These are phyloP conservation scores for Tulasnella sp. DNA, from an alignment of 768 basidiomycete genomes.

Conservation along the genomic window DNA sequence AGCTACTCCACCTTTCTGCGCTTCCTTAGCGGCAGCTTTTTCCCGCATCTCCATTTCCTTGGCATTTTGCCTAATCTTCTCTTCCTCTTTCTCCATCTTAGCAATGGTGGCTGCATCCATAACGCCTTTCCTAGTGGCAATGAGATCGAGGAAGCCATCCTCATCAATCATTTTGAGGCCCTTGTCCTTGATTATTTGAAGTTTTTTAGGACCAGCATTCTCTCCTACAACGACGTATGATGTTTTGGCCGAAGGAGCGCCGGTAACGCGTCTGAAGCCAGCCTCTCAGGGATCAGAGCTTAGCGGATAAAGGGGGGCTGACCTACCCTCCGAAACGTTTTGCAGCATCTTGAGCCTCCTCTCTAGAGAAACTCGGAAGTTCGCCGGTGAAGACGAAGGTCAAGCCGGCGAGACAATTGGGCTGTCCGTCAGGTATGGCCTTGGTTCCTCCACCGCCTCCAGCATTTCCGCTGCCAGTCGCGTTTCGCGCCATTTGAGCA, in stretches of 20 bases:
- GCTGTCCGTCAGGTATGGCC: slow-evolving; percentile 60
- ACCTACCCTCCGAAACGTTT: slow-evolving; percentile 89
- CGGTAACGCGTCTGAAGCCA: slow-evolving; percentile 65
- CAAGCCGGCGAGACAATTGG: slow-evolving; percentile 72
- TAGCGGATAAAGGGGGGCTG: background rate
- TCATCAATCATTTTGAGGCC: slow-evolving; percentile 68
- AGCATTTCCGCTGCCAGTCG: slow-evolving; percentile 21
- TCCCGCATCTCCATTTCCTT: slow-evolving; percentile 73
- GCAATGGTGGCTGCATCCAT: slow-evolving; percentile 75
- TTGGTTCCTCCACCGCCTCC: slow-evolving; percentile 42
- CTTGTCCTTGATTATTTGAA: slow-evolving; percentile 80
- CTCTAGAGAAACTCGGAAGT: slow-evolving; percentile 73
- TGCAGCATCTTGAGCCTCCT: slow-evolving; percentile 78
- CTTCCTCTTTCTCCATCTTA: slow-evolving; percentile 72
- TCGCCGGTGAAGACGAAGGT: slow-evolving; percentile 96
- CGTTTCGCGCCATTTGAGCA: slow-evolving; percentile 43
- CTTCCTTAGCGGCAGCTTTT: slow-evolving; percentile 41
- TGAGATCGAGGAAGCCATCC: slow-evolving; percentile 78
- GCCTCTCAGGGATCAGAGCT: background rate
- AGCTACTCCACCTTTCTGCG: slow-evolving; percentile 25
- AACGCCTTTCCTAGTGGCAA: slow-evolving; percentile 53
- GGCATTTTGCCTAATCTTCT: slow-evolving; percentile 62
- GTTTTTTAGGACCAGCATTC: slow-evolving; percentile 80
- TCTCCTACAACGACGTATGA: slow-evolving; percentile 82
- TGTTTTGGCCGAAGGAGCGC: slow-evolving; percentile 83